phyloP scores from a whole-genome alignment of 2,329 filamentous ascomycete species.

The Cercospora sp. region DNA sequence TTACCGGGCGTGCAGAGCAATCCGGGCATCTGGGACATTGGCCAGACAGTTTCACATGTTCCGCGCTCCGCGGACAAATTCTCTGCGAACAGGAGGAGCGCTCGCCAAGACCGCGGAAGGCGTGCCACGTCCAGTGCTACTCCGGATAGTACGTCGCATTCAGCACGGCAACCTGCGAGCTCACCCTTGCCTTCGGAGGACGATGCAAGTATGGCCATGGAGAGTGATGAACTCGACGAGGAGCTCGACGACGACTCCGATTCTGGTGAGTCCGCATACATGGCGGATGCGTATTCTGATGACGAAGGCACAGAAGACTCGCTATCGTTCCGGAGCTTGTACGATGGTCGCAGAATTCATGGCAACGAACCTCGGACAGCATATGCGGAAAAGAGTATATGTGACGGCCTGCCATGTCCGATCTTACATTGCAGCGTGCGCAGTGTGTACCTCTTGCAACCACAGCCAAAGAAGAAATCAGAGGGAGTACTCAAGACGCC shows the following conservation, averaged over 20 bases:
- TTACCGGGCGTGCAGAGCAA: conserved; percentile 26
- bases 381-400: conserved; percentile 30
- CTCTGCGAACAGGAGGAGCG: conserved; percentile 5
- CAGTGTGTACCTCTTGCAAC: conserved; percentile 49
- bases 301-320: conserved; percentile 34
- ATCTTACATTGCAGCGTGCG: conserved; percentile 46
- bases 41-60: conserved; percentile 29
- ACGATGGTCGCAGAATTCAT: conserved; percentile 32
- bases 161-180: conserved; percentile 5
- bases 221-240: background rate
- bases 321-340: conserved; percentile 29
- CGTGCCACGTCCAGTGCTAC: conserved; percentile 8
- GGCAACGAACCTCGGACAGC: conserved; percentile 34
- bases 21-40: conserved; percentile 36
- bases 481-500: conserved; percentile 29
- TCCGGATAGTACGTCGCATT: conserved; percentile 3
- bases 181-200: conserved; percentile 4
- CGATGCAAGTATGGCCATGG: conserved; percentile 1
- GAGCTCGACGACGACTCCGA: conserved; percentile 2
- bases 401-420: conserved; percentile 41
- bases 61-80: conserved; percentile 25
- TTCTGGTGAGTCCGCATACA: conserved; percentile 7
- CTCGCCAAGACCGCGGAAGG: background rate
- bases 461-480: conserved; percentile 23
- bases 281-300: conserved; percentile 17